phyloP scores from a whole-genome alignment of 2,329 filamentous ascomycete genomes.

The Xylaria arbuscula region DNA sequence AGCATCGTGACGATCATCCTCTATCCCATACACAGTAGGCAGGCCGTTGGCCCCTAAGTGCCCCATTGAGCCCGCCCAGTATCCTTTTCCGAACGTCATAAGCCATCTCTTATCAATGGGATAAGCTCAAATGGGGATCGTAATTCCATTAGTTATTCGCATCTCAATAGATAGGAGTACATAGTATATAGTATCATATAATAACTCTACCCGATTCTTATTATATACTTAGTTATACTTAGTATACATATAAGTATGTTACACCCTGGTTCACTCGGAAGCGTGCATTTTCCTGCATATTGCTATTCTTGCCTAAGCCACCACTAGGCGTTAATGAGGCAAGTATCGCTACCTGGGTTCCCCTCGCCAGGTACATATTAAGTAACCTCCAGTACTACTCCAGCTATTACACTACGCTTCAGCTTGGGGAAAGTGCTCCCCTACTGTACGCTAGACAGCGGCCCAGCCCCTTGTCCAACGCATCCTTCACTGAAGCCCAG shows the following conservation, averaged over 20 bases:
- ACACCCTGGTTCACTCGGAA: not conserved
- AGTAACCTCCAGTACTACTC: no score
- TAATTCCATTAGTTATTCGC: not conserved
- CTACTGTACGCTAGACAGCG: not conserved
- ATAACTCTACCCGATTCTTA: no score
- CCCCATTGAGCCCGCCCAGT: not conserved
- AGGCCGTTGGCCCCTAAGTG: not conserved
- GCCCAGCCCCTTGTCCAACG: slow-evolving; percentile 20
- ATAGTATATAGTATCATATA: no score
- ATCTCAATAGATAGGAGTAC: not conserved
- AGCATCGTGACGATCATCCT: not conserved
- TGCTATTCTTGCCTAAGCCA: slow-evolving; percentile 12
- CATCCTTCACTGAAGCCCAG: slow-evolving; percentile 42
- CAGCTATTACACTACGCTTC: not conserved
- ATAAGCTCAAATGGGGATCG: not conserved
- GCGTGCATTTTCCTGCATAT: not conserved
- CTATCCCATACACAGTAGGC: not conserved
- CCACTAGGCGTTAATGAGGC: not conserved
- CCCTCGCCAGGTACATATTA: not conserved
- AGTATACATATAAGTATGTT: not conserved
- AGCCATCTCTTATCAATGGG: not conserved
- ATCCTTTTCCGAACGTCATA: not conserved
- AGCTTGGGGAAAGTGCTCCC: slow-evolving; percentile 5
- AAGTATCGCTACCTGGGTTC: not conserved
- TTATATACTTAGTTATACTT: not conserved